Percentiles rank a stretch among this genome's conserved stretches.
Evolutionary conservation across 2,329 filamentous ascomycete genomes (phyloP).

Genomic region (Rugonectria rugulosa): DNA sequence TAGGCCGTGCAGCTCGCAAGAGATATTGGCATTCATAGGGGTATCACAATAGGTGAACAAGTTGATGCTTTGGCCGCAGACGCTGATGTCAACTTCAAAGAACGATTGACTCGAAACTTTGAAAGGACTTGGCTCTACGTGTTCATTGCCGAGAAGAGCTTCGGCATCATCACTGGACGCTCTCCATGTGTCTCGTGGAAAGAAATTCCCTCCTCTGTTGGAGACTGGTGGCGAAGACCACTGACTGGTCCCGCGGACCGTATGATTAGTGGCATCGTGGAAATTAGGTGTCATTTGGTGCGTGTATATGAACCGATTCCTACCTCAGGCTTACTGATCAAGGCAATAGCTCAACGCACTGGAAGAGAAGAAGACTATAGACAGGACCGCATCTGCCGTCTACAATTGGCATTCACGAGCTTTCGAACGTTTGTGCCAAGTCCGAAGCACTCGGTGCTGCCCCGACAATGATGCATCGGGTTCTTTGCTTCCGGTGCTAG

Average conservation of each 20-base stretch:
- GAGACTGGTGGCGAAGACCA: conserved; percentile 27
- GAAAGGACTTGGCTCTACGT: conserved; percentile 25
- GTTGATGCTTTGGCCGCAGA: conserved; percentile 22
- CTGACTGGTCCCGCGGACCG: conserved; percentile 31
- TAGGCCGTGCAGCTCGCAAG: conserved; percentile 33
- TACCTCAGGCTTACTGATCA: background rate
- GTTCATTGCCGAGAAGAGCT: conserved; percentile 25
- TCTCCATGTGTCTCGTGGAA: conserved; percentile 21
- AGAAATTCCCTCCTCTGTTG: conserved; percentile 11
- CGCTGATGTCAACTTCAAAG: conserved; percentile 12
- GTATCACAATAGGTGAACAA: conserved; percentile 27
- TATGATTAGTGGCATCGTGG: conserved; percentile 33
- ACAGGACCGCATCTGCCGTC: conserved; percentile 27
- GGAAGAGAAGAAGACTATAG: conserved; percentile 1
- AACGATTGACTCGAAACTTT: conserved; percentile 16
- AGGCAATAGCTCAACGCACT: conserved; percentile 9
- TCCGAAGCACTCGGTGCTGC: background rate
- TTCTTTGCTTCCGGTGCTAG: conserved; percentile 25
- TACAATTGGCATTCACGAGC: conserved; percentile 29
- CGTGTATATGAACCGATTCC: background rate
- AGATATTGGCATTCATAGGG: conserved; percentile 33
- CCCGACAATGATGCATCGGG: background rate
- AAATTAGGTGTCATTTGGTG: conserved; percentile 31
- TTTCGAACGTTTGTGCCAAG: conserved; percentile 12
- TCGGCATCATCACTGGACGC: conserved; percentile 23